A percentile compares a stretch with the other conserved stretches of the same genome.
These are phyloP conservation scores for Colletotrichum viniferum DNA, from an alignment of 2,329 filamentous ascomycete species.

Conservation along the genomic window DNA sequence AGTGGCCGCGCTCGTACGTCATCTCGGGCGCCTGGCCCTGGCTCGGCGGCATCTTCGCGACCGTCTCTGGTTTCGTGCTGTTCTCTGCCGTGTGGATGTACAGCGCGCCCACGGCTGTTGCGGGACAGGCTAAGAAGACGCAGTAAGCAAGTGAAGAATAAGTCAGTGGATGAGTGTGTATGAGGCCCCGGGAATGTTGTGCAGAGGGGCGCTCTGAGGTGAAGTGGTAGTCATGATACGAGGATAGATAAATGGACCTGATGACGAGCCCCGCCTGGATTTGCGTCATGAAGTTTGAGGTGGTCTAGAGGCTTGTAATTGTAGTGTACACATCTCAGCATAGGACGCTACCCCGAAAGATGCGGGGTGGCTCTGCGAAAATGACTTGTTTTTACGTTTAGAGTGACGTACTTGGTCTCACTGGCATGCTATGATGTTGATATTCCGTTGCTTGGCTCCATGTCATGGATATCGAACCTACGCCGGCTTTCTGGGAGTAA, in stretches of 20 bases:
- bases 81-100: constrained; percentile 92
- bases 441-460: neutral
- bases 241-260: neutral
- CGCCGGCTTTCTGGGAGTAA: neutral
- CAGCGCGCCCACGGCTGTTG: constrained; percentile 50
- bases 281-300: neutral
- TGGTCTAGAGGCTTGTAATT: constrained; percentile 8
- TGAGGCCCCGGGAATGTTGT: neutral
- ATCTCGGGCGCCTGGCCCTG: constrained; percentile 95
- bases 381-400: constrained; percentile 15
- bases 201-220: neutral
- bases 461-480: neutral
- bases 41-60: constrained; percentile 86
- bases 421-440: neutral
- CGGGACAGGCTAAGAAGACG: constrained; percentile 48
- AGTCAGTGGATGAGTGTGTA: neutral
- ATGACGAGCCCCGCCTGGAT: neutral
- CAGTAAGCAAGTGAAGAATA: constrained; percentile 35
- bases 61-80: constrained; percentile 80
- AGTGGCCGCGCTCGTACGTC: constrained; percentile 89
- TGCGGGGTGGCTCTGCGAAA: neutral
- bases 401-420: neutral
- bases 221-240: neutral
- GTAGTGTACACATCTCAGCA: constrained; percentile 20
- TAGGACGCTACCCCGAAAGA: neutral